These are phyloP conservation scores for Pichia scutulata DNA, from an alignment of 805 yeast species.

Conservation along the genomic window DNA sequence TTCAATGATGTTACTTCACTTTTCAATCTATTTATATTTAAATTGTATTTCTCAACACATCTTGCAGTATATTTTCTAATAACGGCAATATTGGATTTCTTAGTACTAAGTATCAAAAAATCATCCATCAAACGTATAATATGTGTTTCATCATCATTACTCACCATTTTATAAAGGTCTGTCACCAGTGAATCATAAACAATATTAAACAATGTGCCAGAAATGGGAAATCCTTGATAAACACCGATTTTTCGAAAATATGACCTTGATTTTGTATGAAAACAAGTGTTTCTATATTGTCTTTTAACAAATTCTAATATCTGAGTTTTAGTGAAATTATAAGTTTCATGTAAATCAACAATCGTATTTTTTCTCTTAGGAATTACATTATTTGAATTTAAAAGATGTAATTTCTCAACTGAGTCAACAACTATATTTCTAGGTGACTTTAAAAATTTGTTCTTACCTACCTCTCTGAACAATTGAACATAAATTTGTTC, in stretches of 20 bases:
- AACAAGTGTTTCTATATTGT: constrained; percentile 48
- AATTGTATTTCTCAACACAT: constrained; percentile 38
- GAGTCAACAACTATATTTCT: constrained; percentile 8
- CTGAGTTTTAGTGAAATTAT: constrained; percentile 33
- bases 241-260: constrained; percentile 58
- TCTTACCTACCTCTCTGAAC: constrained; percentile 2
- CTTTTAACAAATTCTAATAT: constrained; percentile 37
- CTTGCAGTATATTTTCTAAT: constrained; percentile 24
- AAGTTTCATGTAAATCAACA: constrained; percentile 13
- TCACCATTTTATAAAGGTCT: constrained; percentile 13
- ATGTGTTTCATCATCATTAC: constrained; percentile 13
- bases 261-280: constrained; percentile 29
- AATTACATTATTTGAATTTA: constrained; percentile 18
- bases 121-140: constrained; percentile 74
- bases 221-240: constrained; percentile 78
- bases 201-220: constrained; percentile 66
- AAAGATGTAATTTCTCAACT: constrained; percentile 18
- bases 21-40: constrained; percentile 34
- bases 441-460: not conserved
- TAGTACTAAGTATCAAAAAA: constrained; percentile 59
- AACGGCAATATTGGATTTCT: constrained; percentile 23
- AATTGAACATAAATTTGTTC: constrained; percentile 11
- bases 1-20: constrained; percentile 19
- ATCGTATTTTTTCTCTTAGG: not conserved
- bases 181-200: constrained; percentile 57